phyloP scores from a whole-genome alignment of 345 rosid species.

The Brassica incana region DNA sequence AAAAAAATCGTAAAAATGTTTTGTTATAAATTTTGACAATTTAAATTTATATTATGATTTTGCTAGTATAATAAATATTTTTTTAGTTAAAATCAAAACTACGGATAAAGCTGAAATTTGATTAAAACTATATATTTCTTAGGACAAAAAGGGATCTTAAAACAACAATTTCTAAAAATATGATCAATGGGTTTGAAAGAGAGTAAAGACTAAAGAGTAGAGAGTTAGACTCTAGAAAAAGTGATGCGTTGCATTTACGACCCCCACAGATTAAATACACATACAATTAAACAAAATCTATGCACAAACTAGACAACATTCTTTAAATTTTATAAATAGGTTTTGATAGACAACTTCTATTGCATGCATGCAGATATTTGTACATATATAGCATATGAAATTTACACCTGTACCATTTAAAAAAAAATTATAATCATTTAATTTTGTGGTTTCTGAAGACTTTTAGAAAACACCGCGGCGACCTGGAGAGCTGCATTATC shows the following conservation, averaged over 20 bases:
- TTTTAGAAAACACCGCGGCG: not conserved
- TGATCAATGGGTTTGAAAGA: not conserved
- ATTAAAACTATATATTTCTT: not conserved
- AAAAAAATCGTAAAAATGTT: not conserved
- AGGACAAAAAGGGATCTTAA: not conserved
- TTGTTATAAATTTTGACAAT: not conserved
- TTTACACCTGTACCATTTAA: not conserved
- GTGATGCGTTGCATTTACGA: not conserved
- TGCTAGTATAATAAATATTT: not conserved
- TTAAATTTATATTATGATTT: not conserved
- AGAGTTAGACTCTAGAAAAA: not conserved
- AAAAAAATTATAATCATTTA: not conserved
- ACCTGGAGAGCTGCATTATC: conserved; percentile 3
- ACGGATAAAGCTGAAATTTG: not conserved
- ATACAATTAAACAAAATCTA: not conserved
- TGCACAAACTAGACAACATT: not conserved
- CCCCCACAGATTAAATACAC: not conserved
- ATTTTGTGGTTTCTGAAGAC: not conserved
- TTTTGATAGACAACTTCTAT: not conserved
- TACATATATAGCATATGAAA: not conserved
- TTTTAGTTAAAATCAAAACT: not conserved
- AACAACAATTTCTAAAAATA: not conserved
- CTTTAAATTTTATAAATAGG: not conserved
- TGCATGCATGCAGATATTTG: not conserved
- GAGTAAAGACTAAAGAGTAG: not conserved